Evolutionary conservation across 2,329 filamentous ascomycete genomes (phyloP), one percentile per base, ranked within the genome.

Genomic region (Ceratocystis colombiana): DNA sequence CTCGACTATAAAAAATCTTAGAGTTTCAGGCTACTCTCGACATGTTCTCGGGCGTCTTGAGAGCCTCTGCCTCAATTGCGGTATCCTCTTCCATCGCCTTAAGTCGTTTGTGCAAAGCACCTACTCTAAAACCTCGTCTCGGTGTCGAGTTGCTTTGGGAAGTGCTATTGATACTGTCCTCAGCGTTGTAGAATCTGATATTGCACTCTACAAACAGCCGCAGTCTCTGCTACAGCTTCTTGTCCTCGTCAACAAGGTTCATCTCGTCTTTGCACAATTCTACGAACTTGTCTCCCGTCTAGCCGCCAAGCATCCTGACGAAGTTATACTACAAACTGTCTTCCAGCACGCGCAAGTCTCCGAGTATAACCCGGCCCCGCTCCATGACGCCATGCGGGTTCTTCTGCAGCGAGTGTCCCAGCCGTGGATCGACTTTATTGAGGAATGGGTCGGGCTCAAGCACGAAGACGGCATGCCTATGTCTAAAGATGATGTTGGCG

Each of bases 381-480:
- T 91, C 25, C 82, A 83, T 22, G 79, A 82, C 25, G 80, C 89
- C 41, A 81, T 90, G 71, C 82, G 85, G 17, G 84, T 90, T 68
- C 79, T 93, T 0, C 74, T 94, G 17, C 77, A 79, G 57, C 78
- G 82, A 48, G 84, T 87, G 1, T 84, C 84, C 1, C 75, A 76
- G 33, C 88, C 88, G 0, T 91, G 87, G 83, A 76, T 88, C 7
- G 80, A 85, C 64, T 81, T 86, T 64, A 78, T 88, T 6, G 82
- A 87, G 70, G 84, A 86, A 71, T 94, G 89, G 89, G 84, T 92
- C 68, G 90, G 90, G 0, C 80, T 89, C 10, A 80, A 78, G 68
- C 76, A 78, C 2, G 85, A 88, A 70, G 76, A 79, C 45, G 82
- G 83, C 0, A 75, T 82, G 10, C 79, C 79, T 0, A 71, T 85